Percentiles rank a stretch among this genome's conserved stretches.
Evolutionary conservation across 805 yeast species (phyloP).

Genomic region (Yarrowia deformans): DNA sequence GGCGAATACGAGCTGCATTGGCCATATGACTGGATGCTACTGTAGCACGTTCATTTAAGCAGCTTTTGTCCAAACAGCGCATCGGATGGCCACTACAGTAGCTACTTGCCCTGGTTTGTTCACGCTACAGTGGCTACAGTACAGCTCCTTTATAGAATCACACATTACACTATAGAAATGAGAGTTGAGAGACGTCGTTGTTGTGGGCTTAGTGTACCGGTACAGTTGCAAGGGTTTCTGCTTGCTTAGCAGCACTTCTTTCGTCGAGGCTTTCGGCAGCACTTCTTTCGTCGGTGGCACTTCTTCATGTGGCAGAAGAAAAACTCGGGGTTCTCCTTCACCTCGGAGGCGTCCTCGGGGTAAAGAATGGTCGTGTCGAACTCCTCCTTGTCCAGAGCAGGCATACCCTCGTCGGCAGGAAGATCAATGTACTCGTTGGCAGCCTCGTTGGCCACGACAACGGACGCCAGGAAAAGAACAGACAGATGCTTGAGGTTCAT

Average conservation of each 20-base stretch:
- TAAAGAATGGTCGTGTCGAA: not conserved
- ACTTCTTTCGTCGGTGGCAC: conserved; percentile 18
- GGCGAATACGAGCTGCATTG: no score
- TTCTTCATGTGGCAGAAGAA: conserved; percentile 18
- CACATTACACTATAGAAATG: not conserved
- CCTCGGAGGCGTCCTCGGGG: conserved; percentile 13
- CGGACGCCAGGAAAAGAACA: conserved; percentile 9
- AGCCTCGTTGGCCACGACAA: conserved; percentile 16
- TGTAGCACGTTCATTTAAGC: no score
- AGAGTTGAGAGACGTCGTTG: not conserved
- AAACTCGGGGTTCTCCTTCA: conserved; percentile 21
- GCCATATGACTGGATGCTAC: no score
- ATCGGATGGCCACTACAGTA: no score
- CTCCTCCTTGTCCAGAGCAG: conserved; percentile 9
- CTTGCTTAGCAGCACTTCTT: conserved; percentile 8
- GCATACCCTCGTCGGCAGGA: conserved; percentile 7
- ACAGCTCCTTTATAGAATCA: no score
- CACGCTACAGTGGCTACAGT: no score
- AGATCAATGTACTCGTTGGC: conserved; percentile 16
- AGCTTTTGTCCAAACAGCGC: no score
- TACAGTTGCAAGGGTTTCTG: no score
- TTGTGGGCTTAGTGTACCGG: no score
- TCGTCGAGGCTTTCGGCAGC: not conserved
- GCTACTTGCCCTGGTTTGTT: no score
- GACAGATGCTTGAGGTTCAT: conserved; percentile 18